Percentiles rank a stretch among this genome's conserved stretches.
Conservation (phyloP, 805 yeast species). For the Saturnispora sekii region DNA sequence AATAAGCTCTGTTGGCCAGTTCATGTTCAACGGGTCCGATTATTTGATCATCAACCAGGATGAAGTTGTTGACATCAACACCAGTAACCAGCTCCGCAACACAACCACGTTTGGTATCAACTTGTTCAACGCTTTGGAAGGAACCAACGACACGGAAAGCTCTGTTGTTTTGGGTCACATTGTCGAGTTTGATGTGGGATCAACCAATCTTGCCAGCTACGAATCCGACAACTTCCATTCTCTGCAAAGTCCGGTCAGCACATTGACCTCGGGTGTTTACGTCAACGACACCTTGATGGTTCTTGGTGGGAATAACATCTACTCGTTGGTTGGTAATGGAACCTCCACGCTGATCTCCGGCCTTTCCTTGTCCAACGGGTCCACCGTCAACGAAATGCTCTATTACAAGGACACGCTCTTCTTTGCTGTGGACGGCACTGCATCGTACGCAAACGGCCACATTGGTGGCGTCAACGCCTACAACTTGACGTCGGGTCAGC, state of each 20-base stretch:
- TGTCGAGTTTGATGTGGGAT: conserved; percentile 14
- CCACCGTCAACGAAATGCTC: conserved; percentile 22
- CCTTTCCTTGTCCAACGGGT: conserved; percentile 15
- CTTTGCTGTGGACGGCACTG: conserved; percentile 37
- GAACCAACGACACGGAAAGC: background rate
- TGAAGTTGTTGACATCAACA: conserved; percentile 34
- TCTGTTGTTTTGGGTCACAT: conserved; percentile 17
- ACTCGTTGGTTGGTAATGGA: conserved; percentile 4
- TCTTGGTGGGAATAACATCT: conserved; percentile 43
- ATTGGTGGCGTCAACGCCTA: conserved; percentile 43
- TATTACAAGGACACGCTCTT: conserved; percentile 32
- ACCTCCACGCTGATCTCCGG: conserved; percentile 3
- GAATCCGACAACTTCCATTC: background rate
- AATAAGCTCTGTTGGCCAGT: too few relatives aligned
- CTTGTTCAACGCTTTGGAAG: conserved; percentile 19
- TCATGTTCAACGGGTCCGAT: conserved; percentile 29
- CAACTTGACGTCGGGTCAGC: conserved; percentile 33
- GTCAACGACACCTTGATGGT: conserved; percentile 42
- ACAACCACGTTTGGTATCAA: conserved; percentile 25
- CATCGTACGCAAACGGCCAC: conserved; percentile 15
- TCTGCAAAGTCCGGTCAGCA: conserved; percentile 8
- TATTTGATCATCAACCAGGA: conserved; percentile 32
- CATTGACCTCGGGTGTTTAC: conserved; percentile 26
- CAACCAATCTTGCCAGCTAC: conserved; percentile 10
- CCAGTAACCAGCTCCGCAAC: conserved; percentile 28